phyloP scores from a whole-genome alignment of 441 rosid genomes.

The Breynia disticha region DNA sequence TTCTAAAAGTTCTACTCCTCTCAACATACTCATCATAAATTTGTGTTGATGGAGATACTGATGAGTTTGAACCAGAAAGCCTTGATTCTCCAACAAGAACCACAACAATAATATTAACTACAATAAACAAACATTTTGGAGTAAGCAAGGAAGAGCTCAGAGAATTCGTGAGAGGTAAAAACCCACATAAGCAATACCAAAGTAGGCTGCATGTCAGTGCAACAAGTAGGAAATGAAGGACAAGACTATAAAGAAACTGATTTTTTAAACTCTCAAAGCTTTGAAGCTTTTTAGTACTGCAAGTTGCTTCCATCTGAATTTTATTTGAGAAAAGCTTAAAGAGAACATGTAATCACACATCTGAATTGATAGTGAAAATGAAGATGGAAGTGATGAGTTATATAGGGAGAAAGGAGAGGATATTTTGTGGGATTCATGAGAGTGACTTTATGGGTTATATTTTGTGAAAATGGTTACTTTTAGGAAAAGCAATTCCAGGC shows the following conservation, averaged over 20 bases:
- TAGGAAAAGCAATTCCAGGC: constrained; percentile 17
- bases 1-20: constrained; percentile 17
- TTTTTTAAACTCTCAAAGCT: constrained; percentile 20
- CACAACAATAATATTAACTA: constrained; percentile 41
- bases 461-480: constrained; percentile 10
- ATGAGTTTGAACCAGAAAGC: constrained; percentile 10
- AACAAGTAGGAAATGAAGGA: constrained; percentile 17
- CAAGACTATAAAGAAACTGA: constrained; percentile 14
- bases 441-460: constrained; percentile 8
- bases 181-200: constrained; percentile 18
- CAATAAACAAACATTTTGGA: constrained; percentile 41
- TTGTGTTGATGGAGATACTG: constrained; percentile 7
- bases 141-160: constrained; percentile 20
- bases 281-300: constrained; percentile 18
- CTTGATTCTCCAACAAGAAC: constrained; percentile 45
- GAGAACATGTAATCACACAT: no score
- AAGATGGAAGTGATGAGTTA: constrained; percentile 18
- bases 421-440: constrained; percentile 20
- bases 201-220: constrained; percentile 22
- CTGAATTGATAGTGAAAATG: no score
- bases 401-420: constrained; percentile 23
- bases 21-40: constrained; percentile 41
- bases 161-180: constrained; percentile 20
- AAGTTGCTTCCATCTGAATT: constrained; percentile 16
- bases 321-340: not conserved